Percentiles rank a stretch among this genome's conserved stretches.
Evolutionary conservation across 108 stramenopile genomes (phyloP).

Genomic region (Stephanodiscus triporus): DNA sequence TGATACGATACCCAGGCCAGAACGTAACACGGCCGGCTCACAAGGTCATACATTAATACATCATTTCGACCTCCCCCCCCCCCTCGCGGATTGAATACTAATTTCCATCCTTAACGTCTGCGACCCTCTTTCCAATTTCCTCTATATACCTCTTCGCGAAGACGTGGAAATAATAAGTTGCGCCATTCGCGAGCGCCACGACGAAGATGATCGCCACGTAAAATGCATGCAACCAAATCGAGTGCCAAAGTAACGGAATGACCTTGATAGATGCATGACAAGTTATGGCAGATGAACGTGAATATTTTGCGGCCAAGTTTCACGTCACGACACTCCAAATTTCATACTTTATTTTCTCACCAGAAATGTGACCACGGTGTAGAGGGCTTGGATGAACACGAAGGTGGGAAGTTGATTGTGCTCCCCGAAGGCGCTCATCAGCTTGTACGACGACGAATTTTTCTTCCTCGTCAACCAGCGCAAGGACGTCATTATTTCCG

Average conservation of each 20-base stretch:
- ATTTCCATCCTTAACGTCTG: slow-evolving; percentile 4
- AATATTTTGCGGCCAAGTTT: neutral
- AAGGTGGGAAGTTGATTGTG: slow-evolving; percentile 52
- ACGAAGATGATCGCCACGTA: slow-evolving; percentile 42
- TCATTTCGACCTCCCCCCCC: no score
- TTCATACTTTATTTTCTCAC: neutral
- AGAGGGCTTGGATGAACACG: slow-evolving; percentile 42
- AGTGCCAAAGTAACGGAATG: slow-evolving; percentile 44
- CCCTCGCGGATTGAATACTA: neutral
- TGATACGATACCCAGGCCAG: slow-evolving; percentile 10
- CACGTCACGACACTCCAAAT: neutral
- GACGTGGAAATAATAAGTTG: slow-evolving; percentile 54
- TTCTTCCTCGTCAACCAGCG: slow-evolving; percentile 47
- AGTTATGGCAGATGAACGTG: neutral
- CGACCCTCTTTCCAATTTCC: slow-evolving; percentile 36
- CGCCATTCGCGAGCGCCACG: slow-evolving; percentile 48
- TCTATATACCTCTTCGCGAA: slow-evolving; percentile 52
- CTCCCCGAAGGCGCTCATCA: slow-evolving; percentile 50
- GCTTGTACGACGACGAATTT: slow-evolving; percentile 35
- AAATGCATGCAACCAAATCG: slow-evolving; percentile 42
- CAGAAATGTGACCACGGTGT: slow-evolving; percentile 42
- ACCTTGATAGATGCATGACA: neutral
- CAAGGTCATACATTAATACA: no score
- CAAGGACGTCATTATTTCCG: slow-evolving; percentile 46
- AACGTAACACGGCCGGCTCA: no score